Evolutionary conservation across 2,329 filamentous ascomycete species (phyloP).

Genomic region (Penicillium fuscoglaucum): DNA sequence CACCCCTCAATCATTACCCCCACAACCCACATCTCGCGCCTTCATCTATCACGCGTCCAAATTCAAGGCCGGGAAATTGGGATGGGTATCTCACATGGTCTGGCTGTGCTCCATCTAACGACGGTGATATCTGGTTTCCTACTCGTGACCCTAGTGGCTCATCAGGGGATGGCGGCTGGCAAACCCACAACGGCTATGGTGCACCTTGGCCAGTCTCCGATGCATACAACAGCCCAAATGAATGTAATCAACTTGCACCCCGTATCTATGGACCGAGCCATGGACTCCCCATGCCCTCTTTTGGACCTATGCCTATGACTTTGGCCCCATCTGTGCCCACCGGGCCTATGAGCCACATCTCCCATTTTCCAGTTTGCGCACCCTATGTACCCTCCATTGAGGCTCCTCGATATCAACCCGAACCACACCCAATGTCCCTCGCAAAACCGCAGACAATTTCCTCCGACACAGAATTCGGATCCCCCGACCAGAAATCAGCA

Average conservation of each 20-base stretch:
- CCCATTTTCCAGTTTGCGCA: background rate
- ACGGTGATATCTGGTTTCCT: background rate
- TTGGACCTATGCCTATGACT: background rate
- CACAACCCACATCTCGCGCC: background rate
- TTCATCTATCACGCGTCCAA: background rate
- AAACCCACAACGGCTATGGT: background rate
- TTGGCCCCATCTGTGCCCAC: background rate
- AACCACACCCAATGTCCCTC: background rate
- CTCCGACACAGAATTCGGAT: background rate
- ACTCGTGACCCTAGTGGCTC: too few species aligned
- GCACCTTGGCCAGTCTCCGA: background rate
- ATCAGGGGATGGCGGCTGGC: background rate
- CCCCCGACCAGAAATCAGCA: background rate
- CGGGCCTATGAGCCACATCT: background rate
- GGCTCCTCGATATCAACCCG: too few species aligned
- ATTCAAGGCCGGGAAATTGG: background rate
- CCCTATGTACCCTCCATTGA: background rate
- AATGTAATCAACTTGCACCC: background rate
- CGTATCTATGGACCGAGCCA: background rate
- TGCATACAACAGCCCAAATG: background rate
- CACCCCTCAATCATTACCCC: background rate
- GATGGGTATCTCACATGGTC: background rate
- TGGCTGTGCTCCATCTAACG: background rate
- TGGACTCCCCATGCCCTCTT: background rate
- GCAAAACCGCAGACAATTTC: background rate